phyloP scores from a whole-genome alignment of 1,139 yeast species.

The Suhomyces taliae region DNA sequence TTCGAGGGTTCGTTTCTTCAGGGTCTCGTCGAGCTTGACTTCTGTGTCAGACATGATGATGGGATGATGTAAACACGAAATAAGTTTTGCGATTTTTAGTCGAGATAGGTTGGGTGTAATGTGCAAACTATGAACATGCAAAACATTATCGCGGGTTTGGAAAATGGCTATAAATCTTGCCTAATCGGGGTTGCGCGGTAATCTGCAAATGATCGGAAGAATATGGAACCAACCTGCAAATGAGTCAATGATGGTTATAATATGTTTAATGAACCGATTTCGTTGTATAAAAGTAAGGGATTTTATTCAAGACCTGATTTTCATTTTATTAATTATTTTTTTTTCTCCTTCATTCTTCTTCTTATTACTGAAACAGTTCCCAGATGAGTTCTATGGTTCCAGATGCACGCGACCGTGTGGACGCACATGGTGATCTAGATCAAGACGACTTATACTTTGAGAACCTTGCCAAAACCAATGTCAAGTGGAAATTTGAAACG shows the following conservation, averaged over 20 bases:
- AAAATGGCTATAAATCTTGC: not conserved
- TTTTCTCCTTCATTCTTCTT: not conserved
- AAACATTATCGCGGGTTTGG: not conserved
- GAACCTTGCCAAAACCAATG: slow-evolving; percentile 8
- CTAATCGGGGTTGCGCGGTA: not conserved
- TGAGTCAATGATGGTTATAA: no score
- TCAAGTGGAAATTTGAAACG: slow-evolving; percentile 42
- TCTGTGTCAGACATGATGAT: slow-evolving; percentile 8
- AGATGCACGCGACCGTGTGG: slow-evolving; percentile 30
- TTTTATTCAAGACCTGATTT: not conserved
- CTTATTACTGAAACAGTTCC: not conserved
- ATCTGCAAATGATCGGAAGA: no score
- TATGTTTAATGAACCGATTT: no score
- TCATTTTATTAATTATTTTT: no score
- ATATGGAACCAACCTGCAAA: no score
- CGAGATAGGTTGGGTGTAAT: slow-evolving; percentile 3
- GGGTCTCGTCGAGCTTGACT: slow-evolving; percentile 3
- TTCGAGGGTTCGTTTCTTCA: slow-evolving; percentile 4
- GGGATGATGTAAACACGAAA: not conserved
- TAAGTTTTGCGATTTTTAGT: slow-evolving; percentile 6
- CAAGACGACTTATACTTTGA: slow-evolving; percentile 28
- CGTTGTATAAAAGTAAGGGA: no score
- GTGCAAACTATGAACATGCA: slow-evolving; percentile 5
- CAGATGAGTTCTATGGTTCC: slow-evolving; percentile 34
- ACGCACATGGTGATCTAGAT: slow-evolving; percentile 39